phyloP scores from a whole-genome alignment of 768 basidiomycete species.

The Agaricus blazei region DNA sequence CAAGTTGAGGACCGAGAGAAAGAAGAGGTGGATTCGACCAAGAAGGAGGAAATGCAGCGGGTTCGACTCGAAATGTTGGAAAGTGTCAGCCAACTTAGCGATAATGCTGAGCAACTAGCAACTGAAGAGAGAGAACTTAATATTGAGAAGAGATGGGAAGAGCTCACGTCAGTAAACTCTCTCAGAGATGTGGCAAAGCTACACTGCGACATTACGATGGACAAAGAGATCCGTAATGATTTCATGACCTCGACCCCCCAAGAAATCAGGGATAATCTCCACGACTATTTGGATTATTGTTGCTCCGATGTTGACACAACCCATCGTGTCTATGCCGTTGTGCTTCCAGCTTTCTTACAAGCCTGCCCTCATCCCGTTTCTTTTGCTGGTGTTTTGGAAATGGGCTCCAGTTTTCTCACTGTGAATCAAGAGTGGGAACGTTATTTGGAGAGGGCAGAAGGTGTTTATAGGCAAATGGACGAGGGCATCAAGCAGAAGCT shows the following conservation, averaged over 20 bases:
- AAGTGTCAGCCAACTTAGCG: constrained; percentile 23
- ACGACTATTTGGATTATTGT: constrained; percentile 81
- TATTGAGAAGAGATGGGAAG: constrained; percentile 76
- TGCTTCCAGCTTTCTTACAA: constrained; percentile 75
- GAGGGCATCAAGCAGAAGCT: constrained; percentile 75
- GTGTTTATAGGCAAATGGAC: constrained; percentile 64
- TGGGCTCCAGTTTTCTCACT: constrained; percentile 89
- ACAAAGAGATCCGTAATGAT: constrained; percentile 75
- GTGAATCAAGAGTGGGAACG: constrained; percentile 88
- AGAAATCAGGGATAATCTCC: constrained; percentile 58
- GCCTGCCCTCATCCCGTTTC: constrained; percentile 91
- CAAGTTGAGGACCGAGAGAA: constrained; percentile 43
- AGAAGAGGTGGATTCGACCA: constrained; percentile 40
- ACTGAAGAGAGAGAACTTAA: constrained; percentile 28
- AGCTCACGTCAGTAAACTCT: constrained; percentile 87
- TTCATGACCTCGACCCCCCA: constrained; percentile 67
- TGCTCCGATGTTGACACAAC: constrained; percentile 82
- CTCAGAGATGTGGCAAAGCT: constrained; percentile 88
- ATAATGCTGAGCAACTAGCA: constrained; percentile 11
- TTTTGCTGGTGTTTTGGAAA: constrained; percentile 84
- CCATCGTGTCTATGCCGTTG: constrained; percentile 69
- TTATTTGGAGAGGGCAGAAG: constrained; percentile 77
- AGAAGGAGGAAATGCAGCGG: constrained; percentile 35
- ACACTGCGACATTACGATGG: constrained; percentile 76
- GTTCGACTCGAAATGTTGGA: constrained; percentile 35